Evolutionary conservation across 371 early-diverging fungal genomes (phyloP).

Genomic region (Mortierella sp.): DNA sequence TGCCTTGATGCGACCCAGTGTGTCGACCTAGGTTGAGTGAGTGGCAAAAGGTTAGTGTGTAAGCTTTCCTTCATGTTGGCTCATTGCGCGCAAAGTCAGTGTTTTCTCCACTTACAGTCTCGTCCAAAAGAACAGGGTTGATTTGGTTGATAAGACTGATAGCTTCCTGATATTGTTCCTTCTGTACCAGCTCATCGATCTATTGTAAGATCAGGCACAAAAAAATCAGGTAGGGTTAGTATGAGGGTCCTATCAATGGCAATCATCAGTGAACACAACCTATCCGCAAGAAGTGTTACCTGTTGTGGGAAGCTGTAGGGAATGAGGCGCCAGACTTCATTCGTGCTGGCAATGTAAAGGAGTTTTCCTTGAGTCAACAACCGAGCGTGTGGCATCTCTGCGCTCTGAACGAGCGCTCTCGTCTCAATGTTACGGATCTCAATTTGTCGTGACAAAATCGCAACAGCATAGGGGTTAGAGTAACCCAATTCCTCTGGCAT

Average conservation of each 20-base stretch:
- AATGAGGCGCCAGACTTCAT: slow-evolving; percentile 89
- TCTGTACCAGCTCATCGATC: slow-evolving; percentile 84
- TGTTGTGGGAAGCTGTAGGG: slow-evolving; percentile 92
- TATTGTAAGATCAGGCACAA: slow-evolving; percentile 25
- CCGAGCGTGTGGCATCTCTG: slow-evolving; percentile 73
- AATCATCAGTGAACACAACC: too few species aligned
- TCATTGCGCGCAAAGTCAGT: neutral
- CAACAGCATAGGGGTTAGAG: slow-evolving; percentile 85
- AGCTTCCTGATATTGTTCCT: slow-evolving; percentile 87
- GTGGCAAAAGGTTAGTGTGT: neutral
- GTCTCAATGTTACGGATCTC: slow-evolving; percentile 92
- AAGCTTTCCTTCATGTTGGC: neutral
- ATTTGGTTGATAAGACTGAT: slow-evolving; percentile 90
- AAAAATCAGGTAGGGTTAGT: neutral
- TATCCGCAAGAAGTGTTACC: slow-evolving; percentile 57
- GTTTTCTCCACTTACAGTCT: slow-evolving; percentile 66
- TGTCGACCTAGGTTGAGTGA: slow-evolving; percentile 58
- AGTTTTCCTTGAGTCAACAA: slow-evolving; percentile 79
- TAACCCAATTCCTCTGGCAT: slow-evolving; percentile 80
- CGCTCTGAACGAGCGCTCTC: slow-evolving; percentile 84
- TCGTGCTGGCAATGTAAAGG: slow-evolving; percentile 83
- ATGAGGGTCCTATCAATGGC: too few species aligned
- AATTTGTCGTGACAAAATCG: slow-evolving; percentile 76
- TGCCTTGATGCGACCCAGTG: slow-evolving; percentile 77
- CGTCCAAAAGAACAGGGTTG: slow-evolving; percentile 86